Base-by-base conservation (phyloP, 257 asterid species). In the Fraxinus excelsior region DNA sequence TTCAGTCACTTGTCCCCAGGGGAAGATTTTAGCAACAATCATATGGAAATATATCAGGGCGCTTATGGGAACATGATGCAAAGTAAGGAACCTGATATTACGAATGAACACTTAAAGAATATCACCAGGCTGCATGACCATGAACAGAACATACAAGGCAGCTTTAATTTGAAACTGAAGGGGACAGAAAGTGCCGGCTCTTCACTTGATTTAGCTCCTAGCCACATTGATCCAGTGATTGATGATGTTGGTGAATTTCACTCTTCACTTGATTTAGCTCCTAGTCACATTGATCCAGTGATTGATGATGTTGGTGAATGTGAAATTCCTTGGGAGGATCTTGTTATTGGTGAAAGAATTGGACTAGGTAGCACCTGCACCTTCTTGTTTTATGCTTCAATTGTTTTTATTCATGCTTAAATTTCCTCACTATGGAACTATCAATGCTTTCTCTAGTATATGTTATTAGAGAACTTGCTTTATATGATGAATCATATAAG, bases 241-340 rank as follows among this genome's bases (percentile, higher is more conserved):
- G n/a, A n/a, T n/a, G n/a, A n/a, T n/a, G n/a, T n/a, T n/a, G n/a
- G n/a, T n/a, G n/a, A n/a, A n/a, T n/a, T n/a, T n/a, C n/a, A n/a
- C 73, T 82, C 82, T 78, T 83, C 93, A 69, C 76, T 76, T 64
- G 71, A 82, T 78, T 29, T 66, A 56, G 75, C 84, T 64, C 80
- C 79, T n/a, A 84, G 79, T 70, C 77, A 72, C 76, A 86, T 80
- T 82, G 85, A 90, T 88, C 86, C 95, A 40, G 90, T 87, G 70
- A 91, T 92, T 82, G 99, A 93, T 86, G 99, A 91, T 81, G 99
- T 96, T 81, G 92, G 91, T 85, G 94, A 95, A 14, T 94, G 97
- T 81, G 99, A 96, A 86, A 96, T 96, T 79, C 94, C 91, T 66
- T 96, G 99, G 99, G 98, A 96, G 86, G 95, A 92, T 86, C 97